phyloP scores from a whole-genome alignment of 768 basidiomycete species.

The Rhodotorula taiwanensis region DNA sequence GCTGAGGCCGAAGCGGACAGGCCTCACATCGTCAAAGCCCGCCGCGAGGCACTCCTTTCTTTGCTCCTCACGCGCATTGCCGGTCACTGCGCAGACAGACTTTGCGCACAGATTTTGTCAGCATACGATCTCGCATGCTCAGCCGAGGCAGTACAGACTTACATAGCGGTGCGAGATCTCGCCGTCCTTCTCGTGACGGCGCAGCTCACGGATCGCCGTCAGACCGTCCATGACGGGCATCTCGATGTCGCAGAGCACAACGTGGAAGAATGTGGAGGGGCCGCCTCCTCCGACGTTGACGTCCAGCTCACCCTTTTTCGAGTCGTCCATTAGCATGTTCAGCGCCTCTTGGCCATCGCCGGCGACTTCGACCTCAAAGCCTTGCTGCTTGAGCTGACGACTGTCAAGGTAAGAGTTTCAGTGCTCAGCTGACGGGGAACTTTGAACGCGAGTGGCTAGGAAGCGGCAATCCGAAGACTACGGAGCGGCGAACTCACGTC shows the following conservation, averaged over 20 bases:
- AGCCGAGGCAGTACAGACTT: too few relatives aligned
- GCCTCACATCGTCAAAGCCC: constrained; percentile 28
- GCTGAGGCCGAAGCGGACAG: too few relatives aligned
- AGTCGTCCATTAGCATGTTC: constrained; percentile 8
- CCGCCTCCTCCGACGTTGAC: too few relatives aligned
- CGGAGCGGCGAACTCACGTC: too few relatives aligned
- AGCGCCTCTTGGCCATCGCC: constrained; percentile 23
- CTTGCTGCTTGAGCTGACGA: constrained; percentile 24
- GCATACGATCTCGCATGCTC: not conserved
- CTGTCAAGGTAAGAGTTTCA: too few relatives aligned
- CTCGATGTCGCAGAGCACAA: not conserved
- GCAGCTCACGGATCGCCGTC: not conserved
- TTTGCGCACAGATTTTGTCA: not conserved
- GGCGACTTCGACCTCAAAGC: constrained; percentile 14
- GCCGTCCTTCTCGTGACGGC: not conserved
- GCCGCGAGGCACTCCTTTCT: not conserved
- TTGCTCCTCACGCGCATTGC: constrained; percentile 5
- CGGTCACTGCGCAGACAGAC: constrained; percentile 24
- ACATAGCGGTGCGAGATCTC: constrained; percentile 10
- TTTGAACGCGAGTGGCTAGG: too few relatives aligned
- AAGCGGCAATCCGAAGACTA: too few relatives aligned
- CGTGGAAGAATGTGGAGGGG: too few relatives aligned
- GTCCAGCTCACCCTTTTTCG: not conserved
- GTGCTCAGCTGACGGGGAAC: too few relatives aligned
- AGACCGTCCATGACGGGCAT: constrained; percentile 23